Conservation (phyloP, 1,139 yeast species). For the Meyerozyma sp. region DNA sequence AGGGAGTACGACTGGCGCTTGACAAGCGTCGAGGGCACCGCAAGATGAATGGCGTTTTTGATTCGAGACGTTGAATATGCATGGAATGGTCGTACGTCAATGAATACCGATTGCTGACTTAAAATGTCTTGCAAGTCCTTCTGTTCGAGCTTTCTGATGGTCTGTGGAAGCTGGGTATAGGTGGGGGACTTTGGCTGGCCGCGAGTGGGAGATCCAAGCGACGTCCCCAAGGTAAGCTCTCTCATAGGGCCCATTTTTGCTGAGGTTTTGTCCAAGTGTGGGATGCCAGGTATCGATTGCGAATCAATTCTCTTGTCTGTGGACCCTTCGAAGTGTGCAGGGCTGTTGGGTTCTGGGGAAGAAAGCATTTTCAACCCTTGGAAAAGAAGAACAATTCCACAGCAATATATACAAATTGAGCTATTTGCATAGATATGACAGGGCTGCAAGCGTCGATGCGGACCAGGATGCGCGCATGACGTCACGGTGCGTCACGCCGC, state of each 20-base stretch:
- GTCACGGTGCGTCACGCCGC: background rate
- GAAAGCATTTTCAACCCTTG: background rate
- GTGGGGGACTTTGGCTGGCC: background rate
- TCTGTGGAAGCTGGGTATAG: background rate
- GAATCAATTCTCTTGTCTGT: background rate
- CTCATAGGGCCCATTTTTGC: too few species aligned
- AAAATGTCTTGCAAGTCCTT: background rate
- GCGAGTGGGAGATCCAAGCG: too few species aligned
- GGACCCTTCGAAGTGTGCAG: background rate
- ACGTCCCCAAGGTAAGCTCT: too few species aligned
- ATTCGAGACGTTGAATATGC: conserved; percentile 7
- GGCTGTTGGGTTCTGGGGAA: background rate
- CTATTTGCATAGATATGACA: background rate
- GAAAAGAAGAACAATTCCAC: background rate
- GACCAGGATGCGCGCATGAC: background rate
- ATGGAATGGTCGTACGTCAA: conserved; percentile 12
- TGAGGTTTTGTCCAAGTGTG: too few species aligned
- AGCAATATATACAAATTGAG: background rate
- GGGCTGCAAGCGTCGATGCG: background rate
- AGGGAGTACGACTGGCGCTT: conserved; percentile 8
- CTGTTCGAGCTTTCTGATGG: background rate
- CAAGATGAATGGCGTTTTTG: conserved; percentile 8
- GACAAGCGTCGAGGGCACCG: conserved; percentile 11
- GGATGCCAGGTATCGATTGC: background rate
- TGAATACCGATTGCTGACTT: conserved; percentile 2